Percentiles rank a stretch among this genome's conserved stretches.
These are phyloP conservation scores for Coniochaeta sp. DNA, from an alignment of 2,329 filamentous ascomycete species.

Conservation along the genomic window DNA sequence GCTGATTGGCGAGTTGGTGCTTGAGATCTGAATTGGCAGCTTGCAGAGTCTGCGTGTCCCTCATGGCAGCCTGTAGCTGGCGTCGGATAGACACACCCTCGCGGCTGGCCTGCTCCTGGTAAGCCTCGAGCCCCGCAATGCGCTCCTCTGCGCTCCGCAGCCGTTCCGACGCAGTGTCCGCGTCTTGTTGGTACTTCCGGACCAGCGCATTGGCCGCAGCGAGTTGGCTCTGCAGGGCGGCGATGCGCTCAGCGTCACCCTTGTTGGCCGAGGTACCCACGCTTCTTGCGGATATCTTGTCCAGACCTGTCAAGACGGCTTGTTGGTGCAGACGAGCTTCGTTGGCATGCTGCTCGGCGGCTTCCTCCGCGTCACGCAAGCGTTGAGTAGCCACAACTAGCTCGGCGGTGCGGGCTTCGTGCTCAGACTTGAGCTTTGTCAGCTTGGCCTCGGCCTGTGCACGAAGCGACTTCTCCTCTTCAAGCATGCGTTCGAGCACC, in stretches of 20 bases:
- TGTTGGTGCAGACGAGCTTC: constrained; percentile 82
- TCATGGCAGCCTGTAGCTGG: constrained; percentile 77
- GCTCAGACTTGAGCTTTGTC: constrained; percentile 68
- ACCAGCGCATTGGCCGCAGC: constrained; percentile 71
- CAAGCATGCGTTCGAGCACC: constrained; percentile 71
- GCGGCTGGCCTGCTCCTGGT: constrained; percentile 93
- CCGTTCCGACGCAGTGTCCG: constrained; percentile 79
- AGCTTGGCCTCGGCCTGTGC: constrained; percentile 73
- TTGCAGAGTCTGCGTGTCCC: constrained; percentile 75
- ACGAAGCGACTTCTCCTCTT: constrained; percentile 71
- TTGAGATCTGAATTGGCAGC: constrained; percentile 75
- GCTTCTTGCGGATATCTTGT: constrained; percentile 58
- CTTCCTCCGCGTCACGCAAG: constrained; percentile 76
- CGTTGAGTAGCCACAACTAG: constrained; percentile 67
- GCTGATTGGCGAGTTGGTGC: constrained; percentile 74
- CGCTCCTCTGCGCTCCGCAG: constrained; percentile 89
- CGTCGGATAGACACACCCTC: constrained; percentile 85
- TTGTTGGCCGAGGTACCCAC: constrained; percentile 32
- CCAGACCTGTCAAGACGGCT: constrained; percentile 74
- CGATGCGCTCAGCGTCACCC: constrained; percentile 57
- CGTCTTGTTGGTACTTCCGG: constrained; percentile 82
- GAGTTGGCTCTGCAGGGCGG: constrained; percentile 72
- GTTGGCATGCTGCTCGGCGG: constrained; percentile 77
- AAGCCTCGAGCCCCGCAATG: constrained; percentile 91
- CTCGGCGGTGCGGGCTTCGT: constrained; percentile 73